Percentiles rank a stretch among this genome's conserved stretches.
Evolutionary conservation across 148 eudicot species (phyloP).

Genomic region (Rhododendron ovatum): DNA sequence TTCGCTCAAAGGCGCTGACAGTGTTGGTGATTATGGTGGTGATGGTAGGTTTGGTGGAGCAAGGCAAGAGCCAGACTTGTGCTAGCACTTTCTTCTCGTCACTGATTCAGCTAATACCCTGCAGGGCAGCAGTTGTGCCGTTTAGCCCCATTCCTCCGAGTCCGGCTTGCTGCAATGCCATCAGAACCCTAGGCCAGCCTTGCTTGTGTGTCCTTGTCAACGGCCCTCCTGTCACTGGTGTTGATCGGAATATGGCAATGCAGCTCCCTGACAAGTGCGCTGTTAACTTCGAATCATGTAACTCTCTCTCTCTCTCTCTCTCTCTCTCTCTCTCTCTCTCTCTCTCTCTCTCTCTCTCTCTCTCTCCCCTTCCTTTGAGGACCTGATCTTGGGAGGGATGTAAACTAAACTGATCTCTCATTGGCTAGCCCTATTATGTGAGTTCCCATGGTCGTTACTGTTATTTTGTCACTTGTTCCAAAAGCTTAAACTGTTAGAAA

Average conservation of each 20-base stretch:
- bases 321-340: background rate
- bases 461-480: no score
- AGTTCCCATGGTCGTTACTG: background rate
- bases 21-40: constrained; percentile 26
- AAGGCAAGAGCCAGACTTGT: constrained; percentile 46
- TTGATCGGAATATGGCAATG: constrained; percentile 87
- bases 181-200: constrained; percentile 76
- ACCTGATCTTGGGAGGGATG: background rate
- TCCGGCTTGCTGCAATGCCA: constrained; percentile 76
- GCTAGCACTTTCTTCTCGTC: constrained; percentile 77
- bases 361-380: background rate
- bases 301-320: background rate
- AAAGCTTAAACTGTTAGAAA: no score
- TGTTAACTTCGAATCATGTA: constrained; percentile 75
- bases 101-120: constrained; percentile 82
- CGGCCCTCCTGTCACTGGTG: constrained; percentile 87
- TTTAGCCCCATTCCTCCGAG: constrained; percentile 74
- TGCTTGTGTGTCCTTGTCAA: constrained; percentile 79
- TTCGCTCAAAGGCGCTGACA: constrained; percentile 12
- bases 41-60: constrained; percentile 27
- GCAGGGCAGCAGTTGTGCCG: constrained; percentile 69
- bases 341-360: no score
- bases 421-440: background rate
- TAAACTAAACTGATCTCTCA: background rate
- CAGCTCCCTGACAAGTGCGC: constrained; percentile 84